Conservation (phyloP, 768 basidiomycete species). For the Mycena albidolilacea region DNA sequence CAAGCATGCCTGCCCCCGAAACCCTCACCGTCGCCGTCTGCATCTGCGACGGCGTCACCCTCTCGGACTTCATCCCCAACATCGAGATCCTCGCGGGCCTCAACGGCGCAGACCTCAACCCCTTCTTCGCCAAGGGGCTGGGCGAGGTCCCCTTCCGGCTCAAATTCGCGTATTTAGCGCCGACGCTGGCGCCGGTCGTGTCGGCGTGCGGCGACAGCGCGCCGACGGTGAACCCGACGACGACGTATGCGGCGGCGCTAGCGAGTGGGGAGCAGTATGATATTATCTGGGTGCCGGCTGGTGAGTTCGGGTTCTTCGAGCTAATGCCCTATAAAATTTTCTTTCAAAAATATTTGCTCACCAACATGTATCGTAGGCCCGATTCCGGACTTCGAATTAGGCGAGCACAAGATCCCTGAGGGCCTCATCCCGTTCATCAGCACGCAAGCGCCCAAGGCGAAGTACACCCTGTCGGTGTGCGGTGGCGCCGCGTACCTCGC, state of each 20-base stretch:
- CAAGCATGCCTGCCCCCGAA: constrained; percentile 15
- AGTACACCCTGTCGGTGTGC: constrained; percentile 54
- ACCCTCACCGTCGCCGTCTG: constrained; percentile 36
- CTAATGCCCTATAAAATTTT: not conserved
- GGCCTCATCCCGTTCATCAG: constrained; percentile 43
- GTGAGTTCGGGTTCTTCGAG: not conserved
- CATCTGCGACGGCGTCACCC: constrained; percentile 34
- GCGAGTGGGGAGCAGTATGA: constrained; percentile 36
- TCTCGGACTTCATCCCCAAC: constrained; percentile 37
- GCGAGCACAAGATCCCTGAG: constrained; percentile 9
- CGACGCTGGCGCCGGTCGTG: constrained; percentile 34
- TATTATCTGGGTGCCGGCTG: constrained; percentile 36
- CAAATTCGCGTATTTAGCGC: constrained; percentile 32
- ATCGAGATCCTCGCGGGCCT: constrained; percentile 32
- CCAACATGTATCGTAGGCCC: constrained; percentile 9
- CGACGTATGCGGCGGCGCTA: constrained; percentile 32
- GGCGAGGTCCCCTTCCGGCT: constrained; percentile 29
- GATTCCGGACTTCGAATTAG: constrained; percentile 10
- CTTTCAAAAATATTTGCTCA: not conserved
- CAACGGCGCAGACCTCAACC: constrained; percentile 30
- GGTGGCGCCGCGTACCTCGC: constrained; percentile 51
- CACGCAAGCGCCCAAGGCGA: constrained; percentile 46
- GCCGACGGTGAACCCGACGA: constrained; percentile 35
- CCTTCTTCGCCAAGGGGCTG: constrained; percentile 7
- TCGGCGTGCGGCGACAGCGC: constrained; percentile 1